These are phyloP conservation scores for Inga laurina DNA, from an alignment of 306 rosid genomes.

Conservation along the genomic window DNA sequence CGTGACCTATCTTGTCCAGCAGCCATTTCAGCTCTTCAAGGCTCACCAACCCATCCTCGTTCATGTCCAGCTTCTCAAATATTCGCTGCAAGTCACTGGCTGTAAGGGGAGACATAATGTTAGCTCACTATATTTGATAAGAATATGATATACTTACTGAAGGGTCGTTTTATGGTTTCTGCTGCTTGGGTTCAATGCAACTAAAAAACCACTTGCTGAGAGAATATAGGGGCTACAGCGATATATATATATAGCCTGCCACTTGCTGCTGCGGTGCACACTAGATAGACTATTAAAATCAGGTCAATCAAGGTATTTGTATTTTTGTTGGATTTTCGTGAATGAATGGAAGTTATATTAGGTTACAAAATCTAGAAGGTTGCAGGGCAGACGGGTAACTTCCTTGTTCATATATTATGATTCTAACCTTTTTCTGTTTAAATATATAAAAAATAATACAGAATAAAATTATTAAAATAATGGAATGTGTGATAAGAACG, in stretches of 20 bases:
- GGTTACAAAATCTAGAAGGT: neutral
- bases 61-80: slow-evolving; percentile 58
- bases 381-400: neutral
- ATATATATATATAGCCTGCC: neutral
- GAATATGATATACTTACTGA: neutral
- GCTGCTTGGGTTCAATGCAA: neutral
- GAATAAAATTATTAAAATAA: too few species aligned
- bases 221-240: neutral
- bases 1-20: slow-evolving; percentile 40
- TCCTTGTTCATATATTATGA: neutral
- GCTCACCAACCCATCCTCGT: slow-evolving; percentile 63
- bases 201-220: neutral
- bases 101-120: slow-evolving; percentile 51
- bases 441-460: too few species aligned
- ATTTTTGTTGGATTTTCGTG: neutral
- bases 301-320: neutral
- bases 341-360: too few species aligned
- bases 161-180: neutral
- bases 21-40: slow-evolving; percentile 61
- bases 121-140: neutral
- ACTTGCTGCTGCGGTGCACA: neutral
- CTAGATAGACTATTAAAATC: neutral
- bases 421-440: too few species aligned
- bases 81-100: slow-evolving; percentile 52
- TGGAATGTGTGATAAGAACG: neutral